Evolutionary conservation across 371 early-diverging fungal genomes (phyloP).

Genomic region (Mortierella sp.): DNA sequence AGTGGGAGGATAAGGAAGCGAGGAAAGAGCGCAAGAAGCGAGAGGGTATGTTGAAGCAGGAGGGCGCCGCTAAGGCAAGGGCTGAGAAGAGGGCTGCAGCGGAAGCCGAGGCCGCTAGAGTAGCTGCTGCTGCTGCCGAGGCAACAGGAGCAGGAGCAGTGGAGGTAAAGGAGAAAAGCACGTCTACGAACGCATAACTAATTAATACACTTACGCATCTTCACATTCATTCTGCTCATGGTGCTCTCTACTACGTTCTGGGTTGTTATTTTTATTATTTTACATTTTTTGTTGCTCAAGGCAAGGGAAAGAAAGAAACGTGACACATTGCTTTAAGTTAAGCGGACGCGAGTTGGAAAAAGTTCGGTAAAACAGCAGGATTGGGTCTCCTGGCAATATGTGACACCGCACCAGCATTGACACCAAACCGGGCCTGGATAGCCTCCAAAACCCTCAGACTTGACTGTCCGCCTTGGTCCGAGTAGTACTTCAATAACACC

Average conservation of each 20-base stretch:
- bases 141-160: not conserved
- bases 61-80: constrained; percentile 20
- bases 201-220: not conserved
- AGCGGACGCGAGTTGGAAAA: constrained; percentile 25
- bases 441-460: constrained; percentile 26
- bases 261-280: not conserved
- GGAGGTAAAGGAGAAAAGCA: not conserved
- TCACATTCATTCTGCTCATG: not conserved
- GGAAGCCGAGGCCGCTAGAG: not conserved
- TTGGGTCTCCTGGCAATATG: not conserved
- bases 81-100: constrained; percentile 10
- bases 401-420: not conserved
- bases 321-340: not conserved
- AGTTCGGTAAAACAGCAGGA: constrained; percentile 24
- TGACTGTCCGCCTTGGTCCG: constrained; percentile 30
- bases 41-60: constrained; percentile 63
- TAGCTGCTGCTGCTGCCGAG: constrained; percentile 4
- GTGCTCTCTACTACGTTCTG: not conserved
- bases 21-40: constrained; percentile 67
- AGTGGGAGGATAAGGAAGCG: constrained; percentile 70
- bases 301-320: not conserved
- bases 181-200: not conserved
- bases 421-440: constrained; percentile 15
- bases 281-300: not conserved
- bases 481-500: constrained; percentile 30